phyloP scores from a whole-genome alignment of 805 yeast species.

The Yarrowia sp. region DNA sequence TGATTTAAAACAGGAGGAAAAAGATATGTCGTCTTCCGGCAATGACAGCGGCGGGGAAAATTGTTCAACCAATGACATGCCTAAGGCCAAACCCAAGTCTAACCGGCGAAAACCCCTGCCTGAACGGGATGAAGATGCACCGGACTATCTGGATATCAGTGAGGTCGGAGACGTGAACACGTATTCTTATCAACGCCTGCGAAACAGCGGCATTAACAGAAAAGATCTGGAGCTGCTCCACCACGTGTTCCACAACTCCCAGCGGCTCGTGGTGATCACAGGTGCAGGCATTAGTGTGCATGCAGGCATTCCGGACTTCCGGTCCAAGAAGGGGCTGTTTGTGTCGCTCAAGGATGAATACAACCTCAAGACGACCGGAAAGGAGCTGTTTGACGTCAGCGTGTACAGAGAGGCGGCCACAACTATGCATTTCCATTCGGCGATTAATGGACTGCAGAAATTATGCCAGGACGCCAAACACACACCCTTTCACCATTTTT shows the following conservation, averaged over 20 bases:
- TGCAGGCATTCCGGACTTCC: slow-evolving; percentile 88
- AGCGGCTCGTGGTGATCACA: slow-evolving; percentile 67
- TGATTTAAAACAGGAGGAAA: slow-evolving; percentile 1
- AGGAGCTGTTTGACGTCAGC: slow-evolving; percentile 79
- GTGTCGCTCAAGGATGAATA: slow-evolving; percentile 55
- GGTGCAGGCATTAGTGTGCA: slow-evolving; percentile 94
- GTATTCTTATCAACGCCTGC: slow-evolving; percentile 1
- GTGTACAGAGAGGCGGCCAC: slow-evolving; percentile 71
- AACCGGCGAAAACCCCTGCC: slow-evolving; percentile 35
- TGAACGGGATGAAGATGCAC: slow-evolving; percentile 16
- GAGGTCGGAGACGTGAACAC: slow-evolving; percentile 15
- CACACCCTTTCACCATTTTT: slow-evolving; percentile 74
- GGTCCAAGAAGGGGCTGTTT: slow-evolving; percentile 77
- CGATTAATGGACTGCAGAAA: slow-evolving; percentile 68
- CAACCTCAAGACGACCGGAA: slow-evolving; percentile 58
- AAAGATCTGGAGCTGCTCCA: slow-evolving; percentile 56
- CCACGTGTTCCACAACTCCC: slow-evolving; percentile 62
- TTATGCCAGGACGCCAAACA: slow-evolving; percentile 66
- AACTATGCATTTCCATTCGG: slow-evolving; percentile 70
- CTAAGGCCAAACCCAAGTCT: slow-evolving; percentile 28
- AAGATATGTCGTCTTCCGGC: background rate
- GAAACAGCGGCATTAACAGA: slow-evolving; percentile 26
- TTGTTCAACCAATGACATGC: slow-evolving; percentile 6
- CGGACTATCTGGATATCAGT: slow-evolving; percentile 10
- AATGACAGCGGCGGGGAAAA: slow-evolving; percentile 3